A percentile compares a stretch with the other conserved stretches of the same genome.
Conservation (phyloP, 441 rosid genomes). For the Corymbia calophylla region DNA sequence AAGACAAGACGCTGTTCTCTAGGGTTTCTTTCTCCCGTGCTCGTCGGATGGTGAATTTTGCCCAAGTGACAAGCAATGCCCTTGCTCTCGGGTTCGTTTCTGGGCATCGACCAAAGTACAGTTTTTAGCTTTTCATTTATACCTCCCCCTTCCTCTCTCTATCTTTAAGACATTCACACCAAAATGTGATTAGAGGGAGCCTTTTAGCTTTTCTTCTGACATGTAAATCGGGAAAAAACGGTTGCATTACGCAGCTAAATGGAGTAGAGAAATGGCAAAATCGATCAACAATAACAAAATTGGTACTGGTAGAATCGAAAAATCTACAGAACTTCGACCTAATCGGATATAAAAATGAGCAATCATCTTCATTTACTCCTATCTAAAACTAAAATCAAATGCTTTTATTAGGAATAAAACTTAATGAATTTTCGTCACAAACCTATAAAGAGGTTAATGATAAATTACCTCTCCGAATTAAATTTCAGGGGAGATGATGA, state of each 20-base stretch:
- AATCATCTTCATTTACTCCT: neutral
- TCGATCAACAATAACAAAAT: neutral
- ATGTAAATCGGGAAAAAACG: neutral
- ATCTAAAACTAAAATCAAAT: neutral
- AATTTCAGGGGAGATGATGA: neutral
- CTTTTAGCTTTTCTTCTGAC: neutral
- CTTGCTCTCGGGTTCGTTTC: neutral
- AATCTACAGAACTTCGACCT: neutral
- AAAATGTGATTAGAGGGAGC: neutral
- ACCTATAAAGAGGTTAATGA: neutral
- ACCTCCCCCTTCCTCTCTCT: no score
- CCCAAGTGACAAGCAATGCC: neutral
- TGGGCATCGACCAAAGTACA: rapidly evolving
- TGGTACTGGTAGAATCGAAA: neutral
- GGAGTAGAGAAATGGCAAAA: neutral
- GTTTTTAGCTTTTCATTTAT: neutral
- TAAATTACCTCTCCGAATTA: neutral
- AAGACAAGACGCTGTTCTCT: neutral
- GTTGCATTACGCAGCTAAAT: neutral
- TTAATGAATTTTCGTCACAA: neutral
- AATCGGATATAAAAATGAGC: neutral
- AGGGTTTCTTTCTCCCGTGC: neutral
- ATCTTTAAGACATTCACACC: rapidly evolving
- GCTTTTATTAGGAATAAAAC: neutral
- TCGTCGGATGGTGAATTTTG: neutral